Conservation (phyloP, 345 rosid species). For the Barbarea vulgaris region DNA sequence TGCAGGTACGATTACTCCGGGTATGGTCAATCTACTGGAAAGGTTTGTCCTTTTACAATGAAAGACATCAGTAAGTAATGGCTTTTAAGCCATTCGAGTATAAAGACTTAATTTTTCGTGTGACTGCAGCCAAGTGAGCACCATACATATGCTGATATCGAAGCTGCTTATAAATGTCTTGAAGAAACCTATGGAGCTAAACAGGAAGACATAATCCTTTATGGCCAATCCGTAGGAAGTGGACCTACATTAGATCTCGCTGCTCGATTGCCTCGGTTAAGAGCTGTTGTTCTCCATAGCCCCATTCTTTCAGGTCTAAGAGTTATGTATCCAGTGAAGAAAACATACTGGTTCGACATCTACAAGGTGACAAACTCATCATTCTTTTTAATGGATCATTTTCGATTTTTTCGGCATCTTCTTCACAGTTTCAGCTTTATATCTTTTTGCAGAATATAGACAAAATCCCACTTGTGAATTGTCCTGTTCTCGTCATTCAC, state of each 20-base stretch:
- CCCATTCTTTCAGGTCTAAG: constrained; percentile 96
- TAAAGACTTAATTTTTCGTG: constrained; percentile 22
- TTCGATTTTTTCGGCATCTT: not conserved
- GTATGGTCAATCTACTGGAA: constrained; percentile 95
- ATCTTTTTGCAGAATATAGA: constrained; percentile 78
- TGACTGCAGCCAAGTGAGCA: constrained; percentile 94
- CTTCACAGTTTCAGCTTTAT: not conserved
- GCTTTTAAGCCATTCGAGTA: not conserved
- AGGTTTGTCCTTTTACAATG: constrained; percentile 52
- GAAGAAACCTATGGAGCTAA: constrained; percentile 86
- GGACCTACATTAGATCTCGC: constrained; percentile 98
- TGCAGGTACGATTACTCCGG: constrained; percentile 97
- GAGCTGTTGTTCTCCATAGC: constrained; percentile 93
- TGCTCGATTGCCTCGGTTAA: constrained; percentile 68
- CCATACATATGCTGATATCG: constrained; percentile 93
- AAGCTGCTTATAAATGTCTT: constrained; percentile 92
- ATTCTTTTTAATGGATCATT: not conserved
- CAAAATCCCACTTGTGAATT: constrained; percentile 89
- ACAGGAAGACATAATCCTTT: constrained; percentile 90
- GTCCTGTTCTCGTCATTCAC: constrained; percentile 93
- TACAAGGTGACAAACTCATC: constrained; percentile 65
- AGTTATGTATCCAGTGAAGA: constrained; percentile 98
- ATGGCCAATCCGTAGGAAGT: constrained; percentile 98
- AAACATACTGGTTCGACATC: constrained; percentile 96
- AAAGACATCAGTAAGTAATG: not conserved